A percentile compares a stretch with the other conserved stretches of the same genome.
Evolutionary conservation across 352 stramenopile genomes (phyloP).

Genomic region (Phytophthora pisi): DNA sequence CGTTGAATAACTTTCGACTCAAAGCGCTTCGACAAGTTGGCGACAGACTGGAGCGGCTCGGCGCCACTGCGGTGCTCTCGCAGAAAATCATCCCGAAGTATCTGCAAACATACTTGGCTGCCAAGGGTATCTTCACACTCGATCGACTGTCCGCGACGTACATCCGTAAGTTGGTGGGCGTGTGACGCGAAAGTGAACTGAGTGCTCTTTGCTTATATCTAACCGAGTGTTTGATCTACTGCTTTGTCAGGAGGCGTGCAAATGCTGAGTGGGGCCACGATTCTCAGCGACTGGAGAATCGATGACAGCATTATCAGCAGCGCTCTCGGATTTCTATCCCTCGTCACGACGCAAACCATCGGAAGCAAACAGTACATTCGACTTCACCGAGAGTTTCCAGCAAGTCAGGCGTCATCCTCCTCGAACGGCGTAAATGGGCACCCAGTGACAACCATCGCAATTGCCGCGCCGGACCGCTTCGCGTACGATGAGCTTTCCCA

Average conservation of each 20-base stretch:
- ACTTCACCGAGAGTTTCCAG: conserved; percentile 23
- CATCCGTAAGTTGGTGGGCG: conserved; percentile 47
- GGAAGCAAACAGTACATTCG: conserved; percentile 46
- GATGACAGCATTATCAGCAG: conserved; percentile 14
- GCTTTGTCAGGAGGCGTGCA: conserved; percentile 46
- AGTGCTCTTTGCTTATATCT: too few relatives aligned
- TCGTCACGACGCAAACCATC: conserved; percentile 40
- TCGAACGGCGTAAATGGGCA: conserved; percentile 4
- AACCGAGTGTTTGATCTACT: neutral
- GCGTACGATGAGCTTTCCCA: conserved; percentile 59
- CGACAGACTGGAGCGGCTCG: conserved; percentile 39
- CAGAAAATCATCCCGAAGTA: conserved; percentile 64
- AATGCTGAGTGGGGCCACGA: conserved; percentile 50
- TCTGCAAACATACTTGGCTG: conserved; percentile 44
- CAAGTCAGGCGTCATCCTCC: neutral
- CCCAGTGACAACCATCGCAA: conserved; percentile 50
- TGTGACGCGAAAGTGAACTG: neutral
- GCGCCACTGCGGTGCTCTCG: conserved; percentile 49
- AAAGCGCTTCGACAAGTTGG: conserved; percentile 38
- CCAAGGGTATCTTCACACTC: conserved; percentile 52
- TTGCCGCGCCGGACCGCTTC: conserved; percentile 40
- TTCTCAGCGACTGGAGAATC: conserved; percentile 56
- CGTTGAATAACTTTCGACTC: conserved; percentile 31
- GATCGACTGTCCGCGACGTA: conserved; percentile 53
- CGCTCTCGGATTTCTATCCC: conserved; percentile 50